Evolutionary conservation across 176 grass and related monocot species (phyloP).

Genomic region (barley (Hordeum vulgare)): DNA sequence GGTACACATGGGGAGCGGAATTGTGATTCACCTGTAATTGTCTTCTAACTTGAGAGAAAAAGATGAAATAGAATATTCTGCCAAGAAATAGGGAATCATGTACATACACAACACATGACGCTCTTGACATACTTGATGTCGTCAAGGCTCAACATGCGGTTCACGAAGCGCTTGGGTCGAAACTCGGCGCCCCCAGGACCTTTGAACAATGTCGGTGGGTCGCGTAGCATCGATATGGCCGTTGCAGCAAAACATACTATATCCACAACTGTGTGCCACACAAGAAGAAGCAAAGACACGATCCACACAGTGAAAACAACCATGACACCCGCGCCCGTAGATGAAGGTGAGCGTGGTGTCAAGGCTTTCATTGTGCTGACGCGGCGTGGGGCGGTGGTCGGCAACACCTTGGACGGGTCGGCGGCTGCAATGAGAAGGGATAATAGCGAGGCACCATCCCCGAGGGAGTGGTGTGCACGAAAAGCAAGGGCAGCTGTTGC

Average conservation of each 20-base stretch:
- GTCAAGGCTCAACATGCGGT: slow-evolving; percentile 56
- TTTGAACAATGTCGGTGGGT: slow-evolving; percentile 45
- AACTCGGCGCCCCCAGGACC: slow-evolving; percentile 47
- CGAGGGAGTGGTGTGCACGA: slow-evolving; percentile 72
- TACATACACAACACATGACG: slow-evolving; percentile 52
- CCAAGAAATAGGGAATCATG: not conserved
- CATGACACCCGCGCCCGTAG: not conserved
- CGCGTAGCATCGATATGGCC: slow-evolving; percentile 18
- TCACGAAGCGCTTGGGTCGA: slow-evolving; percentile 47
- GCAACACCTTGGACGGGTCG: slow-evolving; percentile 30
- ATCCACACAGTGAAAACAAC: slow-evolving; percentile 8
- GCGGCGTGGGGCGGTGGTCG: not conserved
- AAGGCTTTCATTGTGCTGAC: slow-evolving; percentile 6
- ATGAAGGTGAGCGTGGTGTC: not conserved
- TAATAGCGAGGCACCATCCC: slow-evolving; percentile 69
- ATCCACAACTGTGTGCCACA: slow-evolving; percentile 58
- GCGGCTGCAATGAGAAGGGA: slow-evolving; percentile 79
- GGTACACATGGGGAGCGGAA: too few relatives aligned
- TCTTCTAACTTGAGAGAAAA: not conserved
- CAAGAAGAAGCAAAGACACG: slow-evolving; percentile 21
- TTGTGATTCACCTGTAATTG: not conserved
- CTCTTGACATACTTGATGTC: slow-evolving; percentile 74
- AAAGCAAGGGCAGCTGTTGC: slow-evolving; percentile 34
- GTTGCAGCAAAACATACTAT: slow-evolving; percentile 25
- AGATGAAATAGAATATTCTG: not conserved